phyloP scores from a whole-genome alignment of 805 yeast species.

The Candida morakotiae region DNA sequence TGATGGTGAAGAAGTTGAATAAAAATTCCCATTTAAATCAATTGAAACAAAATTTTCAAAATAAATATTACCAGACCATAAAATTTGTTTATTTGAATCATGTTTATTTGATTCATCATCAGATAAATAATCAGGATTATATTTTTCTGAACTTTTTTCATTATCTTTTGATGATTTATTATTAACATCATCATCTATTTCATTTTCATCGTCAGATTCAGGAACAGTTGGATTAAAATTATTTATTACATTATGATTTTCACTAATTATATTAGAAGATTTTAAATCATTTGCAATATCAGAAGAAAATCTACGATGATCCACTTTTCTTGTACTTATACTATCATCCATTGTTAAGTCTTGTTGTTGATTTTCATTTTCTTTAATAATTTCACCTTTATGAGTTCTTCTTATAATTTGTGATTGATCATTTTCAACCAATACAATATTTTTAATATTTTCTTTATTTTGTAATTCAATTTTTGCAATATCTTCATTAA shows the following conservation, averaged over 20 bases:
- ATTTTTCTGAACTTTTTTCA: slow-evolving; percentile 24
- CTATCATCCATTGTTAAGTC: slow-evolving; percentile 18
- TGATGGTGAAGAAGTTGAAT: slow-evolving; percentile 23
- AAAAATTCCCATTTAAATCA: slow-evolving; percentile 31
- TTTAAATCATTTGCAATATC: slow-evolving; percentile 11
- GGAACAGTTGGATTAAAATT: slow-evolving; percentile 19
- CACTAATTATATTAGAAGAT: slow-evolving; percentile 9
- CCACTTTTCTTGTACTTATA: slow-evolving; percentile 30
- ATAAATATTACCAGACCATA: slow-evolving; percentile 47
- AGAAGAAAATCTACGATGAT: slow-evolving; percentile 31
- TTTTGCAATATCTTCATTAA: slow-evolving; percentile 71
- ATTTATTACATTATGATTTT: slow-evolving; percentile 10
- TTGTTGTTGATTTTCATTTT: slow-evolving; percentile 20
- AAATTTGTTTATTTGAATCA: slow-evolving; percentile 5
- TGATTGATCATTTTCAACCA: slow-evolving; percentile 48
- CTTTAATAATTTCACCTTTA: slow-evolving; percentile 63
- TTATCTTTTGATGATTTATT: slow-evolving; percentile 6
- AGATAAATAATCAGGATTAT: slow-evolving; percentile 30
- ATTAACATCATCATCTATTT: slow-evolving; percentile 10
- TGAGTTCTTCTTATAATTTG: slow-evolving; percentile 78
- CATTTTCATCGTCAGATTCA: slow-evolving; percentile 24
- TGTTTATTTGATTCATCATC: slow-evolving; percentile 9
- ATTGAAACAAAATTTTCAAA: slow-evolving; percentile 50
- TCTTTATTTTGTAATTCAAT: slow-evolving; percentile 10
- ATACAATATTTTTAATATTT: slow-evolving; percentile 24